A percentile compares a stretch with the other conserved stretches of the same genome.
Evolutionary conservation across 2,329 filamentous ascomycete species (phyloP).

Genomic region (Alternaria panax): DNA sequence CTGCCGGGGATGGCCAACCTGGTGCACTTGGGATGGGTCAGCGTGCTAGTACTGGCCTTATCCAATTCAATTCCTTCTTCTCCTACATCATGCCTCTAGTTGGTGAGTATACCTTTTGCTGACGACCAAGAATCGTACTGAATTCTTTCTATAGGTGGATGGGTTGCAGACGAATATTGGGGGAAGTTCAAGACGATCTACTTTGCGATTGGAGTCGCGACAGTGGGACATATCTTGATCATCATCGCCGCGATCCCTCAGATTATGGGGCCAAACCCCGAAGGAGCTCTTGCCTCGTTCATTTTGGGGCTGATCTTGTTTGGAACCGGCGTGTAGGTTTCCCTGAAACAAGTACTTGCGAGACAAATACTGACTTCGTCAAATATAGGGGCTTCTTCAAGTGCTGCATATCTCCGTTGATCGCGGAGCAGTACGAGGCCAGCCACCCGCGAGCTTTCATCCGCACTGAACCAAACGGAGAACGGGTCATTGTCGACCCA

Average conservation of each 20-base stretch:
- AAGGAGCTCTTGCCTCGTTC: conserved; percentile 55
- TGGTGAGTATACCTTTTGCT: conserved; percentile 23
- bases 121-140: conserved; percentile 11
- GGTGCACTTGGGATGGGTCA: conserved; percentile 41
- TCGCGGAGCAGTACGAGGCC: conserved; percentile 72
- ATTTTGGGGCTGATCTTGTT: conserved; percentile 57
- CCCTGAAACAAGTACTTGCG: not conserved
- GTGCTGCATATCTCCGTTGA: conserved; percentile 61
- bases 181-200: conserved; percentile 67
- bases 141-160: conserved; percentile 62
- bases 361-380: not conserved
- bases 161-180: conserved; percentile 65
- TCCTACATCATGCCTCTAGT: conserved; percentile 38
- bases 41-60: conserved; percentile 33
- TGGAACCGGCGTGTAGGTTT: conserved; percentile 45
- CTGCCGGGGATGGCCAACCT: conserved; percentile 36
- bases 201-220: conserved; percentile 64
- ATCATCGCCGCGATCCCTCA: conserved; percentile 61
- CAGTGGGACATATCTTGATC: conserved; percentile 62
- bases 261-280: conserved; percentile 43
- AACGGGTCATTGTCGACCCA: conserved; percentile 73
- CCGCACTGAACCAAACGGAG: conserved; percentile 61
- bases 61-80: conserved; percentile 31
- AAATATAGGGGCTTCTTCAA: conserved; percentile 50
- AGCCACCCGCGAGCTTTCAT: conserved; percentile 59